Evolutionary conservation across 305 asterid species (phyloP), one percentile per base, ranked within the genome.

Genomic region (Fraxinus nigra): DNA sequence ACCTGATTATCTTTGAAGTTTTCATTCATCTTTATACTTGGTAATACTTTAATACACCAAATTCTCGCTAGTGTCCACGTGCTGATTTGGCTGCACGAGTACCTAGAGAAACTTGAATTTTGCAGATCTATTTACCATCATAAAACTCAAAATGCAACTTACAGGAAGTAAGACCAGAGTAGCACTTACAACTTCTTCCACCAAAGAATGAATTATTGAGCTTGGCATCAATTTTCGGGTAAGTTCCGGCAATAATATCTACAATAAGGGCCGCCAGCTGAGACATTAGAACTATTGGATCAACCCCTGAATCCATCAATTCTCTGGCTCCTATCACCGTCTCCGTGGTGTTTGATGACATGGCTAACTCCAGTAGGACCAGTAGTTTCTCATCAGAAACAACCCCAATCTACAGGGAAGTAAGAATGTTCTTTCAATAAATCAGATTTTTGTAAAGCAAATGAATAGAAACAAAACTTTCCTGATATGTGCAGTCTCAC

Each of bases 211-310:
- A 90, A 80, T 79, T 86, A 76, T 80, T 78, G 37, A 80, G 85
- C 79, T 86, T 89, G 40, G 87, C 85, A 79, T 88, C 94, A 74
- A 75, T 80, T 54, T 65, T 81, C 1, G 88, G 89, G 84, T 87
- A 87, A 78, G 92, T 90, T 78, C 97, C 99, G 32, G 97, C 97
- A 77, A 96, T 94, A 80, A 94, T 91, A 87, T 96, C 99, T 82
- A 96, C 97, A 63, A 96, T 93, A 80, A 96, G 94, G 16, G 93
- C 84, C 7, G 97, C 99, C 93, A 96, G 84, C 83, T 94, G 99
- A 80, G 99, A 96, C 90, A 92, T 91, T 81, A 95, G 85, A 79
- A 89, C 94, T 51, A 90, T 90, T 70, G 99, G 99, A 87, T 95
- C 99, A 38, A 91, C 87, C 16, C 99, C 99, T 0, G 90, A 90